Base-by-base conservation (phyloP, 1,139 yeast genomes). In the Zygosaccharomyces sapae region DNA sequence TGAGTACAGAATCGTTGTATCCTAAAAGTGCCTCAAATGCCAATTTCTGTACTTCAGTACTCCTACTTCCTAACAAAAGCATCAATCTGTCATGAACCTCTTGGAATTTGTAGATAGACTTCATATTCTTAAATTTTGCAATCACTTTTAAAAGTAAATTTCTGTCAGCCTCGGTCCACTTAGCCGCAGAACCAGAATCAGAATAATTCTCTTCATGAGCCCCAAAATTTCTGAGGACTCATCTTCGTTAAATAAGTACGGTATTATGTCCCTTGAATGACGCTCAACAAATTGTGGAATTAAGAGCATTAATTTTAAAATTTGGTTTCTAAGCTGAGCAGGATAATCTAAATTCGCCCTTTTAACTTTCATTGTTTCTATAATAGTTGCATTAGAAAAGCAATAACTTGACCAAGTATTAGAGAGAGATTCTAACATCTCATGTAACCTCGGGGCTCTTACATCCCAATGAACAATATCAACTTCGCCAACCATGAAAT, bases 21-120 rank as follows among this genome's bases (percentile, higher is more conserved):
- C 85, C 80, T 39, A 88, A 67, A n/a, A 92, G 61, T 41, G 86
- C 85, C 50, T 79, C 77, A 44, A 92, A 70, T 0, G 97, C 94
- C 39, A 81, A 67, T 53, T 79, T 80, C 65, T 92, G 97, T 1
- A 84, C 75, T 9, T 77, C 79, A 1, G 76, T 62, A 45, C 75
- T 77, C 55, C 81, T 79, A 61, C 84, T 83, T 8, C 88, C 77
- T 38, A 92, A 69, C 38, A 86, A 68, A 19, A 71, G 70, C 47
- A 86, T 66, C 47, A 83, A 67, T 47, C 80, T 75, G 1, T 71
- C 69, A 51, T 75, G 76, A 7, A 92, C 75, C 37, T 74, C 74
- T 0, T 75, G 76, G 13, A 81, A 71, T 20, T 75, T 71, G 43
- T 73, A 68, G 19, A 83, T 67, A 13, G 75, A 73, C 50, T 76